These are phyloP conservation scores for Dipodascopsis tothii DNA, from an alignment of 805 yeast genomes.

Conservation along the genomic window DNA sequence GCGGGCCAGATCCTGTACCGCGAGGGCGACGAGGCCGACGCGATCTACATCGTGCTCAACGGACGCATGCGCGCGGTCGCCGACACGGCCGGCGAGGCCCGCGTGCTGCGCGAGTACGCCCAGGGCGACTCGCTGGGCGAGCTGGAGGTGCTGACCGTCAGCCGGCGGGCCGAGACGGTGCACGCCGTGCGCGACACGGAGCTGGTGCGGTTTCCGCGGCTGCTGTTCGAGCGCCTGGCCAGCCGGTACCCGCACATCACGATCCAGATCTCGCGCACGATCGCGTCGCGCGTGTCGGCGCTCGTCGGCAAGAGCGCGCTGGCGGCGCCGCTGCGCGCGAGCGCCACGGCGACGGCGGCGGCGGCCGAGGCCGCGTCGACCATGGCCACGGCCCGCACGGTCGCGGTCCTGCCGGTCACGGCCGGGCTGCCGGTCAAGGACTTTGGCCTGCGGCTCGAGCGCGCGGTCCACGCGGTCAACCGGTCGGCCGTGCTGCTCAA, in stretches of 20 bases:
- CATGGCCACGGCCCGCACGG: constrained; percentile 77
- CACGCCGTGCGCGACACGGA: constrained; percentile 91
- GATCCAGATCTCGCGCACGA: constrained; percentile 80
- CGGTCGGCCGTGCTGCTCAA: constrained; percentile 70
- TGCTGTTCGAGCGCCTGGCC: constrained; percentile 77
- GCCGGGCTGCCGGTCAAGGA: constrained; percentile 78
- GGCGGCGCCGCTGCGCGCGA: neutral
- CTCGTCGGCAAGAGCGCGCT: constrained; percentile 16
- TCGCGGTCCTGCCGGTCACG: constrained; percentile 74
- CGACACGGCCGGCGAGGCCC: constrained; percentile 19
- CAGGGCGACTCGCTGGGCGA: constrained; percentile 95
- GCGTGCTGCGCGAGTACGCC: constrained; percentile 66
- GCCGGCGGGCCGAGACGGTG: constrained; percentile 58
- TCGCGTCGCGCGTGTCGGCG: constrained; percentile 49
- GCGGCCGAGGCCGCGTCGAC: constrained; percentile 34
- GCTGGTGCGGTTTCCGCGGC: constrained; percentile 84
- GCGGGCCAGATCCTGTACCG: constrained; percentile 75
- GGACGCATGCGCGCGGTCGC: constrained; percentile 70
- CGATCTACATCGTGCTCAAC: constrained; percentile 79
- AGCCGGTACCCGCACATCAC: constrained; percentile 80
- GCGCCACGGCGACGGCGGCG: neutral
- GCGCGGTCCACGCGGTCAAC: constrained; percentile 67
- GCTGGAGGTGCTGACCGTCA: constrained; percentile 72
- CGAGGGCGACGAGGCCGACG: constrained; percentile 83
- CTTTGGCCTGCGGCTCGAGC: constrained; percentile 66